Evolutionary conservation across 2,329 filamentous ascomycete species (phyloP).

Genomic region (Sporothrix brasiliensis): DNA sequence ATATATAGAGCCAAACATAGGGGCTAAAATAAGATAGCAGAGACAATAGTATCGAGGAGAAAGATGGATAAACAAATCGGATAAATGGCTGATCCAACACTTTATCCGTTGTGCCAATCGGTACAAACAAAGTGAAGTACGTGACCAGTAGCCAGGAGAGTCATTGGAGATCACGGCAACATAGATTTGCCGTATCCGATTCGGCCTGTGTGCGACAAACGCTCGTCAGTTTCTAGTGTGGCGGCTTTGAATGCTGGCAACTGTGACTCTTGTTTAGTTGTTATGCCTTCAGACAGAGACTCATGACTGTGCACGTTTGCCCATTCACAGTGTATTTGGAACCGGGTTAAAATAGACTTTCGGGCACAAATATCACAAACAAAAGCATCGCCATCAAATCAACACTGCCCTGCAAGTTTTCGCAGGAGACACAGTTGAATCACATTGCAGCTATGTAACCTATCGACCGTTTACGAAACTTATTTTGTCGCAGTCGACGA

Average conservation of each 20-base stretch:
- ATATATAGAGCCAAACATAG: background rate
- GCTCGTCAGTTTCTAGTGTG: too few species aligned
- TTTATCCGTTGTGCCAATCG: background rate
- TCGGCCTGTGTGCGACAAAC: background rate
- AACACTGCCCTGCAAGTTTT: too few species aligned
- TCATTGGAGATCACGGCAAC: background rate
- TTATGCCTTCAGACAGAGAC: too few species aligned
- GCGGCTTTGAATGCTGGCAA: too few species aligned
- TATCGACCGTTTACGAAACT: background rate
- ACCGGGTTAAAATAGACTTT: too few species aligned
- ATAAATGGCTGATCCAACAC: background rate
- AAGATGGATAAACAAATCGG: conserved; percentile 17
- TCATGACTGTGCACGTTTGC: too few species aligned
- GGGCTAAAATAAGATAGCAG: background rate
- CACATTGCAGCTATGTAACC: too few species aligned
- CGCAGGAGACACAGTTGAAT: too few species aligned
- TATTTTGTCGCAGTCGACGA: background rate
- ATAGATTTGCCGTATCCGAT: background rate
- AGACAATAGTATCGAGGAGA: background rate
- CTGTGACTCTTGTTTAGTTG: too few species aligned
- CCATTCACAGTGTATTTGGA: too few species aligned
- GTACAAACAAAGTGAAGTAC: background rate
- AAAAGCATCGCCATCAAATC: too few species aligned
- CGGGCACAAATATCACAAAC: background rate
- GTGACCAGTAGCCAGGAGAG: background rate